Base-by-base conservation (phyloP, 2,329 filamentous ascomycete species). In the Hymenoscyphus fraxineus region DNA sequence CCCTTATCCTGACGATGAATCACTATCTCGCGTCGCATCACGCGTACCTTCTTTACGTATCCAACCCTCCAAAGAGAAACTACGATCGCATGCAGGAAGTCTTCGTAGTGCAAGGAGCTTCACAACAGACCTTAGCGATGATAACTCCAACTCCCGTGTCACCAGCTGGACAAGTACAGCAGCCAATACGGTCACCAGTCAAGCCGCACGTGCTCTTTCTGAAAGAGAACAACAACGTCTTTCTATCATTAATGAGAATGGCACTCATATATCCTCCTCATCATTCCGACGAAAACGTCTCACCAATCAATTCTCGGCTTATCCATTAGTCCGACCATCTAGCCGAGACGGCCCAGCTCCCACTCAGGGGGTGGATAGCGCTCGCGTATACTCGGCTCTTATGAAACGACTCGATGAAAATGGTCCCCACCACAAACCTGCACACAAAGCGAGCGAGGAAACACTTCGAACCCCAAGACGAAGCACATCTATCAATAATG, bases 121-220 rank as follows among this genome's bases (percentile, higher is more conserved):
- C 2, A 69, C 75, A 74, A 51, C 76, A 76, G 60, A 71, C 70
- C 0, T 78, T 76, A 15, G 69, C 56, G 82, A 84, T 47, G 82
- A 85, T 22, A 84, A 79, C 68, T 51, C 44, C n/a, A 22, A 35
- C 35, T 89, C 87, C n/a, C 79, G 88, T 27, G 85, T 91, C 60
- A 91, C 88, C 1, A 92, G 89, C 74, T 92, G 89, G 89, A 84
- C 83, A 4, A 85, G 86, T 66, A 90, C 88, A 0, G 85, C 83
- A 1, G 80, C 81, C 1, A 82, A 82, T 64, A 81, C 84, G 2
- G 76, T 81, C 6, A 85, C 74, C 65, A 81, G 78, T 65, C 12
- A n/a, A 10, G 44, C 62, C 19, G 38, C 59, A 6, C 67, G 65
- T 62, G 27, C 63, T 35, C 68, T 66, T 31, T 41, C 63, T 2